phyloP scores from a whole-genome alignment of 2,329 filamentous ascomycete genomes.

The Trichoderma sp. region DNA sequence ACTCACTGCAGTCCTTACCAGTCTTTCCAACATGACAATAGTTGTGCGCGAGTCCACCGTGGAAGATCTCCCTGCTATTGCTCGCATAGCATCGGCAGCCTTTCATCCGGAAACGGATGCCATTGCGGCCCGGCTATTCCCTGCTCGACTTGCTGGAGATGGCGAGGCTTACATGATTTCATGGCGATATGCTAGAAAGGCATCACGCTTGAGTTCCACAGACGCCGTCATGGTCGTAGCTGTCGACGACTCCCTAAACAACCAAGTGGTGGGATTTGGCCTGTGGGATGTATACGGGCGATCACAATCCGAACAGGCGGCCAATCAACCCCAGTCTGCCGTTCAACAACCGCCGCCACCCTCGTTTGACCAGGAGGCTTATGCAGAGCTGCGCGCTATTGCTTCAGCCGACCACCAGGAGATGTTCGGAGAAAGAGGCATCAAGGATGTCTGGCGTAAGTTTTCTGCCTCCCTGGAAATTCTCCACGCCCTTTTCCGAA shows the following conservation, averaged over 20 bases:
- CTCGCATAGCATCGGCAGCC: slow-evolving; percentile 24
- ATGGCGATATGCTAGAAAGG: slow-evolving; percentile 23
- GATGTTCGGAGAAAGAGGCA: slow-evolving; percentile 21
- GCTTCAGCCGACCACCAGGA: slow-evolving; percentile 11
- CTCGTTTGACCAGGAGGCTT: slow-evolving; percentile 21
- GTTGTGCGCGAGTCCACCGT: slow-evolving; percentile 26
- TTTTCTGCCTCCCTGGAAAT: neutral
- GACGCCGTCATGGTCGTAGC: slow-evolving; percentile 23
- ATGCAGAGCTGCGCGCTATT: slow-evolving; percentile 11
- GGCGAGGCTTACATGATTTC: slow-evolving; percentile 7
- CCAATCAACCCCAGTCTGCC: neutral
- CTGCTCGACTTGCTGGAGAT: slow-evolving; percentile 19
- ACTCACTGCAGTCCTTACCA: neutral
- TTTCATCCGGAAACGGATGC: slow-evolving; percentile 25
- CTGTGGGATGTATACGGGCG: slow-evolving; percentile 22
- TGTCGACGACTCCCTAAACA: slow-evolving; percentile 18
- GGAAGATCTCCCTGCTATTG: slow-evolving; percentile 27
- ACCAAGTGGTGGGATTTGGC: slow-evolving; percentile 23
- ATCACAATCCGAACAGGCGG: slow-evolving; percentile 5
- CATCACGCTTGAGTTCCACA: slow-evolving; percentile 15
- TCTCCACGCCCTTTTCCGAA: neutral
- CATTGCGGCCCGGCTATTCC: slow-evolving; percentile 22
- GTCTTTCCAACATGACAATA: slow-evolving; percentile 25
- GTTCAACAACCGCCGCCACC: slow-evolving; percentile 6
- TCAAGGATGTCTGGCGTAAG: slow-evolving; percentile 22